These are phyloP conservation scores for Massospora cicadina DNA, from an alignment of 371 early-diverging fungal species.

Conservation along the genomic window DNA sequence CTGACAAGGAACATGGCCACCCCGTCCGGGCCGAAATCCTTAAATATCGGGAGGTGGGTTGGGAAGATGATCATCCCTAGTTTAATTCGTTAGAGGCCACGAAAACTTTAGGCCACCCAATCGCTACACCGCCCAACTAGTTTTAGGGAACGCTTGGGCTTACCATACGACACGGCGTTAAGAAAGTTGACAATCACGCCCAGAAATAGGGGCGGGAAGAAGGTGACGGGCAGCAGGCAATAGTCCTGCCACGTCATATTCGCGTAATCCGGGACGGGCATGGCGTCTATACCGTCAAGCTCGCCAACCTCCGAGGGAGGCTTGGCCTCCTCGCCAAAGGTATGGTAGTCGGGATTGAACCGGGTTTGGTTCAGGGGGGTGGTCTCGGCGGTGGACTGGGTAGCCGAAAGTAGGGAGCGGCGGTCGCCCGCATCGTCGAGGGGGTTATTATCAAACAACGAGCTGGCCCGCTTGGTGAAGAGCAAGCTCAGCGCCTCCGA, in stretches of 20 bases:
- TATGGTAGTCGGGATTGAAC: neutral
- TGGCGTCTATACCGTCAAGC: neutral
- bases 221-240: neutral
- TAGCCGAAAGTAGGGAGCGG: neutral
- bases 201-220: constrained; percentile 65
- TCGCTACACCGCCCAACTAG: too few species aligned
- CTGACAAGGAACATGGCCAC: constrained; percentile 85
- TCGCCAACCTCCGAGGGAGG: neutral
- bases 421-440: neutral
- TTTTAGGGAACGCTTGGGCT: too few species aligned
- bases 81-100: too few species aligned
- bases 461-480: neutral
- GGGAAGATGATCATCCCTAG: constrained; percentile 85
- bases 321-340: constrained; percentile 5
- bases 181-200: constrained; percentile 77
- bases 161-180: constrained; percentile 79
- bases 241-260: constrained; percentile 7
- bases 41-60: constrained; percentile 48
- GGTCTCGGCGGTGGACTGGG: neutral
- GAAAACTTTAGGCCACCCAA: too few species aligned
- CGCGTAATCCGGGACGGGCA: constrained; percentile 4
- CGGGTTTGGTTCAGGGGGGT: neutral
- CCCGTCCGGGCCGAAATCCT: constrained; percentile 68
- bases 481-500: neutral
- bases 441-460: constrained; percentile 1